phyloP scores from a whole-genome alignment of 1,139 yeast genomes.

The Nematodospora anomalae region DNA sequence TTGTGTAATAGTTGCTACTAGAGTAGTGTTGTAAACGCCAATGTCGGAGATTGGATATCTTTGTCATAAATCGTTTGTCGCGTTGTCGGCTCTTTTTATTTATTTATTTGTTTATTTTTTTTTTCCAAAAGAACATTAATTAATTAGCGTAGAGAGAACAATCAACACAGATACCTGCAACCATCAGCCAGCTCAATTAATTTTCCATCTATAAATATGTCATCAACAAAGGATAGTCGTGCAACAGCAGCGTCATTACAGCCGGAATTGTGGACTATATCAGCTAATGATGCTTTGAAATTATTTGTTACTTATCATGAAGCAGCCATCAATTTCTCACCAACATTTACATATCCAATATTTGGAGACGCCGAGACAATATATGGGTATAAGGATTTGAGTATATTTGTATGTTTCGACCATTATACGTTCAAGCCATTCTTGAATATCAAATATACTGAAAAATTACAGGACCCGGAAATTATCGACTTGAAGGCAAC shows the following conservation, averaged over 20 bases:
- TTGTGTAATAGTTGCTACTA: too few relatives aligned
- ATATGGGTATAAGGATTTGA: constrained; percentile 76
- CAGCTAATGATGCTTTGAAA: constrained; percentile 64
- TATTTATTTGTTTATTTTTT: too few relatives aligned
- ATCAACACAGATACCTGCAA: too few relatives aligned
- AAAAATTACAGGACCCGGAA: constrained; percentile 50
- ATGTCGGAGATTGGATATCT: too few relatives aligned
- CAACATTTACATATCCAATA: constrained; percentile 86
- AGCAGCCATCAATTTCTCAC: constrained; percentile 60
- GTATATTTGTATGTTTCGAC: constrained; percentile 48
- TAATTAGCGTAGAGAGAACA: too few relatives aligned
- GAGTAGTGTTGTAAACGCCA: too few relatives aligned
- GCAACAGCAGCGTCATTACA: constrained; percentile 23
- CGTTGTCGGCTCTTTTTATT: too few relatives aligned
- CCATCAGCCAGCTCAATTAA: too few relatives aligned
- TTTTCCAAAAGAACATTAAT: too few relatives aligned
- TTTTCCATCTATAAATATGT: too few relatives aligned
- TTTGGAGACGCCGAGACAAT: constrained; percentile 90
- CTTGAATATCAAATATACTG: constrained; percentile 55
- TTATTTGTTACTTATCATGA: constrained; percentile 53
- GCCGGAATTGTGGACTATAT: constrained; percentile 67
- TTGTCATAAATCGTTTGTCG: too few relatives aligned
- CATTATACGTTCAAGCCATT: constrained; percentile 48
- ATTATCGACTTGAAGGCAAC: constrained; percentile 54
- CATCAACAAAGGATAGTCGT: constrained; percentile 1